Conservation (phyloP, 2,329 filamentous ascomycete genomes). For the Cladophialophora yegresii region DNA sequence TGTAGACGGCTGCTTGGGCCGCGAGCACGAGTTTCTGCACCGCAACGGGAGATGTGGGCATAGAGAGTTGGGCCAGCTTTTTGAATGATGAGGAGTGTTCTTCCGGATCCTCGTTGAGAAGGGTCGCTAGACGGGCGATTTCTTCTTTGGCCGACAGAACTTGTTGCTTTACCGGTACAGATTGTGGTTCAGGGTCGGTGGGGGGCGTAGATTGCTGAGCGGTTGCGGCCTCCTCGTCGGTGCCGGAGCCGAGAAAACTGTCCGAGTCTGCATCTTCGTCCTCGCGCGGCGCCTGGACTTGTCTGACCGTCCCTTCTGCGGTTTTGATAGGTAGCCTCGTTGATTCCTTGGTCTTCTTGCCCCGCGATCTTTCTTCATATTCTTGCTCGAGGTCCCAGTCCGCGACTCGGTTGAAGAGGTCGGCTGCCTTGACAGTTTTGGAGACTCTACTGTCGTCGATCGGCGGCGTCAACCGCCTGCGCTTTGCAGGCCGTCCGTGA, state of each 20-base stretch:
- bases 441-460: constrained; percentile 42
- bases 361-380: constrained; percentile 79
- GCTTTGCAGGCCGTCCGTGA: constrained; percentile 51
- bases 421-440: constrained; percentile 42
- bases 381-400: constrained; percentile 91
- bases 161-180: constrained; percentile 70
- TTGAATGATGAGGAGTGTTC: constrained; percentile 82
- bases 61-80: constrained; percentile 69
- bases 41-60: constrained; percentile 61
- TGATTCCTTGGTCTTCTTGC: constrained; percentile 74
- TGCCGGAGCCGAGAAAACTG: constrained; percentile 63
- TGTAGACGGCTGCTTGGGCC: constrained; percentile 87
- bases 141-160: constrained; percentile 89
- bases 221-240: constrained; percentile 57
- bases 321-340: constrained; percentile 85
- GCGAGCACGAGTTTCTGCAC: constrained; percentile 84
- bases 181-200: constrained; percentile 50
- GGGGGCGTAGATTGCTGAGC: constrained; percentile 48
- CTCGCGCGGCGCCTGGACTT: constrained; percentile 48
- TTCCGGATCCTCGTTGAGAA: constrained; percentile 89
- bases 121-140: constrained; percentile 75
- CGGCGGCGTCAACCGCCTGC: constrained; percentile 54
- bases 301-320: constrained; percentile 70
- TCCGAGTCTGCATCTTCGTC: constrained; percentile 55
- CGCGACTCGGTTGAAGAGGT: constrained; percentile 72